Base-by-base conservation (phyloP, 176 grass and related monocot species). In the Stipa capillata region DNA sequence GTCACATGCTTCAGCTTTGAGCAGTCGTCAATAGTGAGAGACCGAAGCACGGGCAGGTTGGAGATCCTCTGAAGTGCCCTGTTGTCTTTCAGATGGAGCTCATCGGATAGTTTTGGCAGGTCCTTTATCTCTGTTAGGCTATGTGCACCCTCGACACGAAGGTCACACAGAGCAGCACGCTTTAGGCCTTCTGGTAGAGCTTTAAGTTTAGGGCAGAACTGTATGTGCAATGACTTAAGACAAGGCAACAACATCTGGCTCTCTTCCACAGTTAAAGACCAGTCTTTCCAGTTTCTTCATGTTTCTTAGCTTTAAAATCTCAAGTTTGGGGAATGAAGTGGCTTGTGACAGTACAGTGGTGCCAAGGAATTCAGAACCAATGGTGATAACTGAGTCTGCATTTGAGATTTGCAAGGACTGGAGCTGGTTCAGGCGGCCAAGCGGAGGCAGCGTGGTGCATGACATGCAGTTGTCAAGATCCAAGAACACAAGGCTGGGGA, bases 231-330 rank as follows among this genome's bases (percentile, higher is more conserved):
- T 34, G 86, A 91, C 64, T 76, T 90, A 4, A 97, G 81, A 82
- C 58, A 86, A 80, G 94, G 94, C 4, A 97, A 85, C 37, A 91
- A 13, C 48, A 77, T 47, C 20, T 82, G 72, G 65, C 28, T 59
- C 24, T 79, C 79, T 48, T 91, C 83, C 65, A 82, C 79, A 25
- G 36, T 79, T 77, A 88, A 85, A 58, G 84, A 91, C 94, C 94
- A 97, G 43, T 89, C 77, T 89, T n/a, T 93, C 80, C 84, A 88
- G 83, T 17, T 78, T 97, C 32, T 50, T 65, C 94, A 97, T 93
- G 67, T 87, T 84, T 54, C 76, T 80, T 45, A 97, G 75, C 65
- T 78, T 84, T 20, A 97, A 73, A 45, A 86, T 44, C 78, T 94
- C 79, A 27, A 97, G 91, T 50, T 94, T 93, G 33, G 81, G 83